Evolutionary conservation across 2,329 filamentous ascomycete genomes (phyloP).

Genomic region (Paradendryphiella salina): DNA sequence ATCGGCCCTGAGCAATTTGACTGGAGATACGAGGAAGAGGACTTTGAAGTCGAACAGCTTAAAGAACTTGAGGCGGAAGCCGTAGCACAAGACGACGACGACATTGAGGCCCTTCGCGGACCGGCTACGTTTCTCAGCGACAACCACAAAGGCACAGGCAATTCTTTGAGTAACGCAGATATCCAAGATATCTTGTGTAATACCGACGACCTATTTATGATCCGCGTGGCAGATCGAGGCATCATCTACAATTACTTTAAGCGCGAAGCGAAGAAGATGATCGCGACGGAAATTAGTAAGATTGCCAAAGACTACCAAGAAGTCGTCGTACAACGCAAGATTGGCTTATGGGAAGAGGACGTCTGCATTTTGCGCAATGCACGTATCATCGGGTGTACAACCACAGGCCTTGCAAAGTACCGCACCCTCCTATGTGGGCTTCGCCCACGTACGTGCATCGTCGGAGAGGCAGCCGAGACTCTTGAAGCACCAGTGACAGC

Average conservation of each 20-base stretch:
- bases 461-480: constrained; percentile 81
- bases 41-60: constrained; percentile 64
- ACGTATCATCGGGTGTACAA: constrained; percentile 69
- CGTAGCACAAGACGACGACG: constrained; percentile 57
- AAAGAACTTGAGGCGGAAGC: constrained; percentile 64
- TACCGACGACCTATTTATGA: constrained; percentile 62
- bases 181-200: constrained; percentile 46
- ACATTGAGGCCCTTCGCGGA: constrained; percentile 48
- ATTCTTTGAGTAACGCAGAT: constrained; percentile 31
- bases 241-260: constrained; percentile 69
- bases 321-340: constrained; percentile 58
- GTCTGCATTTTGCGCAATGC: constrained; percentile 51
- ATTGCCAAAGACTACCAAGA: constrained; percentile 57
- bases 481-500: constrained; percentile 65
- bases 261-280: constrained; percentile 54
- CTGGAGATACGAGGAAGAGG: constrained; percentile 62
- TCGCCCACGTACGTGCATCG: constrained; percentile 68
- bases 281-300: constrained; percentile 54
- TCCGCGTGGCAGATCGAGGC: constrained; percentile 61
- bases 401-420: constrained; percentile 81
- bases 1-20: constrained; percentile 56
- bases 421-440: constrained; percentile 68
- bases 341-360: constrained; percentile 62
- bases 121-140: constrained; percentile 42
- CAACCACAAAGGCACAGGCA: constrained; percentile 43